Conservation (phyloP, 2,329 filamentous ascomycete species). For the Ustulina deusta region DNA sequence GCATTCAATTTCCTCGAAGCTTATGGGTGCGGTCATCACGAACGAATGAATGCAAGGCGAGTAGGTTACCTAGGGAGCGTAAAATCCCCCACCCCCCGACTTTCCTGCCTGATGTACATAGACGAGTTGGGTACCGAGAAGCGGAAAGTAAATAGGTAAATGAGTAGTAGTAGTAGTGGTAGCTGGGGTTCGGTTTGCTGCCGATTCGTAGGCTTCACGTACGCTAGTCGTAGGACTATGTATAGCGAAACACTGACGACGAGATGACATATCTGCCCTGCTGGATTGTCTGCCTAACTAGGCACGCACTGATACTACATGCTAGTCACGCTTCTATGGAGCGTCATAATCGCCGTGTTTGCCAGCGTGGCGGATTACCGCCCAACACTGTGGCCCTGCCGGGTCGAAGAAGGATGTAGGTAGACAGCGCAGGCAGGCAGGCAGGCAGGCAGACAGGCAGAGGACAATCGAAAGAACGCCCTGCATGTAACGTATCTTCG, state of each 20-base stretch:
- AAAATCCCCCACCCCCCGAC: not conserved
- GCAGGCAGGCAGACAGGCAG: not conserved
- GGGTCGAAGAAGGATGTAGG: too few relatives aligned
- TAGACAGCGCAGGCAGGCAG: not conserved
- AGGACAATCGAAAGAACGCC: not conserved
- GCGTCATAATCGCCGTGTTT: not conserved
- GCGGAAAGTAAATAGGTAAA: not conserved
- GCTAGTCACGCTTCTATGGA: not conserved
- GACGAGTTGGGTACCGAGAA: not conserved
- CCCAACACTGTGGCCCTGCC: not conserved
- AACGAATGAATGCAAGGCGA: not conserved
- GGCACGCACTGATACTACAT: too few relatives aligned
- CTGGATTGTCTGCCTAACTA: too few relatives aligned
- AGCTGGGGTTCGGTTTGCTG: too few relatives aligned
- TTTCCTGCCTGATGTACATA: not conserved
- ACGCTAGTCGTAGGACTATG: too few relatives aligned
- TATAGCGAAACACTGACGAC: too few relatives aligned
- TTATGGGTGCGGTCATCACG: not conserved
- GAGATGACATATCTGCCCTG: not conserved
- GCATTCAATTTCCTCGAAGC: not conserved
- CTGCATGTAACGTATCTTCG: conserved; percentile 30
- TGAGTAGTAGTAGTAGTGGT: not conserved
- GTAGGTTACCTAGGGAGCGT: too few relatives aligned
- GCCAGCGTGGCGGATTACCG: not conserved
- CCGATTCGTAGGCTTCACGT: too few relatives aligned